Percentiles rank a stretch among this genome's conserved stretches.
Evolutionary conservation across 2,329 filamentous ascomycete species (phyloP).

Genomic region (Aspergillus spinulosporus): DNA sequence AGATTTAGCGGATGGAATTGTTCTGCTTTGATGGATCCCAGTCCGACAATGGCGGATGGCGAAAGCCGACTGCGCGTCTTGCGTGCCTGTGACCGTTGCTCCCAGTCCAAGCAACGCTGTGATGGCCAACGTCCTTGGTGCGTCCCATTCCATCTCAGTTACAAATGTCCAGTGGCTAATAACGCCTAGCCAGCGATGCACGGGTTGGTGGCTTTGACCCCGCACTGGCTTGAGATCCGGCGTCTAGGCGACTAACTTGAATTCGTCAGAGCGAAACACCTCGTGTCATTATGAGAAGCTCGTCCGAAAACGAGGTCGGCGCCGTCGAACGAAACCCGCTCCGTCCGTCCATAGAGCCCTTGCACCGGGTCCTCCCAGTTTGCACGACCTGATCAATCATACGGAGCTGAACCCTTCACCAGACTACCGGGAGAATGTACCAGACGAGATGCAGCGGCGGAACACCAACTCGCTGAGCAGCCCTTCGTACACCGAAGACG

Average conservation of each 20-base stretch:
- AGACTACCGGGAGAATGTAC: neutral
- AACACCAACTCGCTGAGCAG: constrained; percentile 7
- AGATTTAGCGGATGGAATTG: too few species aligned
- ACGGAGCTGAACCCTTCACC: neutral
- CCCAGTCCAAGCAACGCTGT: constrained; percentile 14
- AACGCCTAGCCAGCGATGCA: constrained; percentile 7
- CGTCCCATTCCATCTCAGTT: neutral
- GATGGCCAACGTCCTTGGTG: constrained; percentile 12
- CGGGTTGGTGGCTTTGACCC: constrained; percentile 10
- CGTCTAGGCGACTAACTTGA: neutral
- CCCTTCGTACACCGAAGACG: constrained; percentile 12
- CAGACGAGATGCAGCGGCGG: neutral
- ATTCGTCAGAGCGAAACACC: constrained; percentile 4
- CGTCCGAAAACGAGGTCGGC: constrained; percentile 12
- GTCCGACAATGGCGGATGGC: neutral
- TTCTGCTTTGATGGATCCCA: neutral
- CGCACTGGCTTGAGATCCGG: neutral
- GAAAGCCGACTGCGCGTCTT: constrained; percentile 13
- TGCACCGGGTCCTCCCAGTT: constrained; percentile 6
- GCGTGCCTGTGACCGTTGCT: constrained; percentile 15
- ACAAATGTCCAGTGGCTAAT: neutral
- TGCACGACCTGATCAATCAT: constrained; percentile 7
- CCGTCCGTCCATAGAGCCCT: constrained; percentile 3
- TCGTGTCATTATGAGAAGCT: constrained; percentile 14
- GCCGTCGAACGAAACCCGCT: constrained; percentile 6